phyloP scores from a whole-genome alignment of 495 filamentous ascomycete genomes.

The Gamarada debralockiae region DNA sequence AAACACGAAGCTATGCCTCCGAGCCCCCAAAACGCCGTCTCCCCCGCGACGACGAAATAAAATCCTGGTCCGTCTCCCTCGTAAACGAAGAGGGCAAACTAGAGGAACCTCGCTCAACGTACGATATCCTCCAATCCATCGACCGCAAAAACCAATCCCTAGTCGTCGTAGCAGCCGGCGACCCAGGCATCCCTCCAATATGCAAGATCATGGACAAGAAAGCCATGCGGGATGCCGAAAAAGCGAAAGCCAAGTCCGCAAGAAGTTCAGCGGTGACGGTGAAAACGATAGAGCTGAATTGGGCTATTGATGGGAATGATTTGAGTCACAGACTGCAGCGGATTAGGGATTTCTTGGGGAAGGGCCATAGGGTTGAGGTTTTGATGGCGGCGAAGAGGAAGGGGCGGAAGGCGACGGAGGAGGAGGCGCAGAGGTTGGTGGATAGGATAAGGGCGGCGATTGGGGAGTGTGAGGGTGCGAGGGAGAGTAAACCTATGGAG shows the following conservation, averaged over 20 bases:
- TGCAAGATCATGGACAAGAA: constrained; percentile 62
- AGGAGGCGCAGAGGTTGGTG: constrained; percentile 34
- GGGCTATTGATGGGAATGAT: constrained; percentile 72
- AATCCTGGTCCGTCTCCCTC: constrained; percentile 45
- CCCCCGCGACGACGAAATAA: constrained; percentile 53
- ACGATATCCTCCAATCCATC: constrained; percentile 42
- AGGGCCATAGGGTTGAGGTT: constrained; percentile 62
- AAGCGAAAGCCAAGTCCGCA: constrained; percentile 24
- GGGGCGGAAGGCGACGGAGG: constrained; percentile 26
- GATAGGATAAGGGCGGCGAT: constrained; percentile 27
- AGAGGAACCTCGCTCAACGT: constrained; percentile 32
- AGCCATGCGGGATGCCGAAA: constrained; percentile 22
- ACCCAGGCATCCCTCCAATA: constrained; percentile 40
- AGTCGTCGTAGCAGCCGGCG: constrained; percentile 47
- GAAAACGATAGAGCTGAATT: constrained; percentile 82
- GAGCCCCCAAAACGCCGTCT: constrained; percentile 10
- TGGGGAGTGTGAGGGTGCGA: constrained; percentile 28
- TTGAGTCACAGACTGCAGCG: constrained; percentile 55
- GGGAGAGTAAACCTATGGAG: constrained; percentile 35
- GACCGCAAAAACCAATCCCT: constrained; percentile 50
- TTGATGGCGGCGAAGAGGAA: constrained; percentile 44
- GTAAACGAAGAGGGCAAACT: constrained; percentile 48
- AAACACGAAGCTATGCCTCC: constrained; percentile 19
- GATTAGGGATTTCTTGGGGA: constrained; percentile 56
- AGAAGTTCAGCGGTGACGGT: constrained; percentile 14